Conservation (phyloP, 2,329 filamentous ascomycete genomes). For the Colletotrichum sojae region DNA sequence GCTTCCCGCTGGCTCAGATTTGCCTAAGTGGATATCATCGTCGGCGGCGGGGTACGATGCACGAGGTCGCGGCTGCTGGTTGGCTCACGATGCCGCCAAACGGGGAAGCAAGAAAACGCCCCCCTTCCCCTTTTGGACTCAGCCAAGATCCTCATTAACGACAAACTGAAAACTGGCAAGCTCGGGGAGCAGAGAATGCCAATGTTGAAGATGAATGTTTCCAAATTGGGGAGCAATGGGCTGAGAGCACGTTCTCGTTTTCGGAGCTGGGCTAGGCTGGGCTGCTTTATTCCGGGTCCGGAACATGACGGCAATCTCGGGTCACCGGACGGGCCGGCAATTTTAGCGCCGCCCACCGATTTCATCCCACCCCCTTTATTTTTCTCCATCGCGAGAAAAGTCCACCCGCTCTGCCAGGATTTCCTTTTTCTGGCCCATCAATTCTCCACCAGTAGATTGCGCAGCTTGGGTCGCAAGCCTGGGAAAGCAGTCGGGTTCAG, state of each 20-base stretch:
- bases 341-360: conserved; percentile 24
- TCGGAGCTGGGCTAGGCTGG: background rate
- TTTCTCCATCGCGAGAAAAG: background rate
- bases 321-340: conserved; percentile 15
- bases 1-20: background rate
- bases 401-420: background rate
- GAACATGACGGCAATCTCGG: conserved; percentile 1
- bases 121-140: too few relatives aligned
- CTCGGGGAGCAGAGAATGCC: too few relatives aligned
- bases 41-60: background rate
- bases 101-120: too few relatives aligned
- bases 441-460: background rate
- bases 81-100: background rate
- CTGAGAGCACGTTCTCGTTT: background rate
- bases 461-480: background rate
- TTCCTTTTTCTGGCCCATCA: background rate
- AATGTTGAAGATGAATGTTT: too few relatives aligned
- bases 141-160: too few relatives aligned
- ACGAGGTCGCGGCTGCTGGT: background rate
- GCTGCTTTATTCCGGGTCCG: background rate
- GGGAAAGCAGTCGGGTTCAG: too few relatives aligned
- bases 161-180: too few relatives aligned
- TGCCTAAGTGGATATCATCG: conserved; percentile 1
- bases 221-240: too few relatives aligned
- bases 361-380: conserved; percentile 18